Evolutionary conservation across 2,329 filamentous ascomycete species (phyloP), one percentile per base, ranked within the genome.

Genomic region (Ophiostoma novo-ulmi): DNA sequence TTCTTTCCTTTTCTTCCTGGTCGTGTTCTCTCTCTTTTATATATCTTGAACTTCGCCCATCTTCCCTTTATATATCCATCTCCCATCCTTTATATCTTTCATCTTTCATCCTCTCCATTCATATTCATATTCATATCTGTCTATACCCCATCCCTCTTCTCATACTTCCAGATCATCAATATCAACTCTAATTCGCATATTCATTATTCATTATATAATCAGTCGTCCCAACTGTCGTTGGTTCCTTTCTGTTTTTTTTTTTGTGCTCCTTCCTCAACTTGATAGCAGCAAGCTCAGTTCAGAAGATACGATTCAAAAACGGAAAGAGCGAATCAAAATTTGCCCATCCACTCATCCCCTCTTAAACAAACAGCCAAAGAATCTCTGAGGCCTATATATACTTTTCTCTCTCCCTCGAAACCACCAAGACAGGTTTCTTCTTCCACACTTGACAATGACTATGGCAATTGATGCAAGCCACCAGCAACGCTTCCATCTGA

Each of bases 401-500:
- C 8, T 41, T 20, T 5, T 38, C 39, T 3, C n/a, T 39, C 1
- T n/a, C 38, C 20, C 38, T 26, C 22, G 65, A 41, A 67, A 67
- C 39, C 65, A 55, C 17, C 31, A 36, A 14, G 22, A 20, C 65
- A 39, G 65, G 22, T 39, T 44, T 14, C 65, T 17, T 17, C 64
- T 48, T 44, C 22, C 17, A 68, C 31, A n/a, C 13, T 17, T 75
- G 82, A 88, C 81, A 80, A 97, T 97, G 93, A 95, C 93, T 83
- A 97, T 97, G 93, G 92, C 94, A 81, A 88, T 97, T 84, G 93
- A 97, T 83, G 35, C 68, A 31, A 88, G 89, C 78, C 91, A 93
- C 80, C 93, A 94, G 82, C 92, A 89, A 83, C 88, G 88, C 80
- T 92, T 91, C 78, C 87, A 86, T 79, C 81, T 97, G 83, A 88